Percentiles rank a stretch among this genome's conserved stretches.
These are phyloP conservation scores for Phytophthora tubulina DNA, from an alignment of 352 stramenopile genomes.

Conservation along the genomic window DNA sequence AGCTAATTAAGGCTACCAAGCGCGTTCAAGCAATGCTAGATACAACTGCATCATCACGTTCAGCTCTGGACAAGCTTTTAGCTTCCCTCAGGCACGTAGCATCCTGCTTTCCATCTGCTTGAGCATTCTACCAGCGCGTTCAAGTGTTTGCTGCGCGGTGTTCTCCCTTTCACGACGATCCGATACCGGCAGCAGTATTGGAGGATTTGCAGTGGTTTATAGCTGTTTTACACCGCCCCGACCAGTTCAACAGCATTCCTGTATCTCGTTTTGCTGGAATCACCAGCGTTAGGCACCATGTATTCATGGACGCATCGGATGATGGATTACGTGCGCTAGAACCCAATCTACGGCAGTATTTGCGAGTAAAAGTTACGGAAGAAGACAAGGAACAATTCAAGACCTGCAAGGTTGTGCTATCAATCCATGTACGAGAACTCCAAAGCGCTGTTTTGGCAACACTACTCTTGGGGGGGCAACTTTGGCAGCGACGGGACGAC, in stretches of 20 bases:
- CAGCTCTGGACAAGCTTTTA: neutral
- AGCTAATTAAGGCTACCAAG: neutral
- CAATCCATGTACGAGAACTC: neutral
- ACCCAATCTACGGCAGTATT: neutral
- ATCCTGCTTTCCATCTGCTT: neutral
- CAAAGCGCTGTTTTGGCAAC: neutral
- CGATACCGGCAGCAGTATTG: neutral
- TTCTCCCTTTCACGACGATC: too few species aligned
- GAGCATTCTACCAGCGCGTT: neutral
- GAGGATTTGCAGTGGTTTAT: neutral
- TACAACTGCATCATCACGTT: too few species aligned
- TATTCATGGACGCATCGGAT: neutral
- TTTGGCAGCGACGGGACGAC: neutral
- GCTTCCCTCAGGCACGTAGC: neutral
- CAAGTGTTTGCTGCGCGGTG: neutral
- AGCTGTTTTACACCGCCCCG: neutral
- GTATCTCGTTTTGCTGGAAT: neutral
- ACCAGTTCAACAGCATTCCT: neutral
- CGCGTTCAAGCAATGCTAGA: neutral
- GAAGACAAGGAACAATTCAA: neutral
- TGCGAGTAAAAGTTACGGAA: neutral
- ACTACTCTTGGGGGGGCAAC: neutral
- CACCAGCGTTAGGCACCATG: neutral
- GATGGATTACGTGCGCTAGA: neutral
- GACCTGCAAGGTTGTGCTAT: neutral